These are phyloP conservation scores for Didymella keratinophila DNA, from an alignment of 2,329 filamentous ascomycete species.

Conservation along the genomic window DNA sequence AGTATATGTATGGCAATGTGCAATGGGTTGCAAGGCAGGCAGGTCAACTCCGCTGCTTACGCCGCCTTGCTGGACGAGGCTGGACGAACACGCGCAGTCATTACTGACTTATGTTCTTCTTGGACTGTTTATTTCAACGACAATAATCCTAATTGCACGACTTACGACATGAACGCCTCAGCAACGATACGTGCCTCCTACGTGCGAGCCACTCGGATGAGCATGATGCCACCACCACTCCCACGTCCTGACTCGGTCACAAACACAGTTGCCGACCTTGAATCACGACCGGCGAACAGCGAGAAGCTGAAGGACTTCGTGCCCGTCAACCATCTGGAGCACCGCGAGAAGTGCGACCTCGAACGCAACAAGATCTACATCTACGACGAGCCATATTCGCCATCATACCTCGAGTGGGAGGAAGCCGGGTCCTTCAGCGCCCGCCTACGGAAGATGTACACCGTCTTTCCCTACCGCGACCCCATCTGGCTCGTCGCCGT, in stretches of 20 bases:
- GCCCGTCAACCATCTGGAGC: slow-evolving; percentile 30
- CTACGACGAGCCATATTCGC: slow-evolving; percentile 21
- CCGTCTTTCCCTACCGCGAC: slow-evolving; percentile 38
- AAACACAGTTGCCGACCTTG: slow-evolving; percentile 17
- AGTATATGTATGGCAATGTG: slow-evolving; percentile 13
- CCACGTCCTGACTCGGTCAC: not conserved
- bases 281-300: slow-evolving; percentile 27
- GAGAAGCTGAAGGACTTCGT: slow-evolving; percentile 33
- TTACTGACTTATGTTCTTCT: not conserved
- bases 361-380: slow-evolving; percentile 25
- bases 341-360: slow-evolving; percentile 32
- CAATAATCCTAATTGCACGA: slow-evolving; percentile 19
- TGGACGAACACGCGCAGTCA: not conserved
- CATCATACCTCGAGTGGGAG: slow-evolving; percentile 26
- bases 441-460: slow-evolving; percentile 30
- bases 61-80: slow-evolving; percentile 21
- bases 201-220: slow-evolving; percentile 34
- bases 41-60: slow-evolving; percentile 11
- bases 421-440: slow-evolving; percentile 10
- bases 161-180: slow-evolving; percentile 39
- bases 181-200: slow-evolving; percentile 40
- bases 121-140: not conserved
- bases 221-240: slow-evolving; percentile 22
- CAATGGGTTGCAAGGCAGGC: slow-evolving; percentile 3
- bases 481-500: slow-evolving; percentile 42